Evolutionary conservation across 2,329 filamentous ascomycete species (phyloP).

Genomic region (Paecilomyces sp.): DNA sequence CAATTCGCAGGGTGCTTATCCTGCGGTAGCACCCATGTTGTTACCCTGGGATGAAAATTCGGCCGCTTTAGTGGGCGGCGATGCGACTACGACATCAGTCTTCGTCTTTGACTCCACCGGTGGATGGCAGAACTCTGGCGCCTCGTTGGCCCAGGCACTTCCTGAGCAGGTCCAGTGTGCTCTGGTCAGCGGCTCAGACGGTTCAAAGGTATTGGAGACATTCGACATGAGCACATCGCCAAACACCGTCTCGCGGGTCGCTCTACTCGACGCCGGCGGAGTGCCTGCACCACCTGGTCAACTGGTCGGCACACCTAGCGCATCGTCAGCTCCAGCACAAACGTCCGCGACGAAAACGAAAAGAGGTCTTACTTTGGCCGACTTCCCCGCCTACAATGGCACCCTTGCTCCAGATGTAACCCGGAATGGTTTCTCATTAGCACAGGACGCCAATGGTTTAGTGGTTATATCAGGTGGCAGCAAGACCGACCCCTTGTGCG

Average conservation of each 20-base stretch:
- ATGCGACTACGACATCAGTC: conserved; percentile 57
- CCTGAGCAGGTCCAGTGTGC: conserved; percentile 55
- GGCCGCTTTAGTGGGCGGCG: conserved; percentile 69
- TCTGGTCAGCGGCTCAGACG: conserved; percentile 65
- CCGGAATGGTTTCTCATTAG: conserved; percentile 64
- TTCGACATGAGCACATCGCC: conserved; percentile 71
- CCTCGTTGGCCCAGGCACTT: conserved; percentile 55
- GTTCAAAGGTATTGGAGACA: conserved; percentile 68
- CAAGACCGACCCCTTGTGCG: conserved; percentile 57
- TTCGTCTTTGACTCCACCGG: conserved; percentile 60
- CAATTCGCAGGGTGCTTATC: conserved; percentile 50
- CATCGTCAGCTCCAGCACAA: conserved; percentile 19
- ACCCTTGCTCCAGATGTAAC: conserved; percentile 60
- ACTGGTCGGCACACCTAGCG: conserved; percentile 35
- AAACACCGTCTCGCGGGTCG: conserved; percentile 64
- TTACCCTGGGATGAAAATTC: conserved; percentile 65
- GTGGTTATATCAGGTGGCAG: conserved; percentile 76
- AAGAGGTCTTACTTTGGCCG: conserved; percentile 49
- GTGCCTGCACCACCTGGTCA: conserved; percentile 40
- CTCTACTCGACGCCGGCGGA: conserved; percentile 58
- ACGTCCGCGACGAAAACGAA: conserved; percentile 32
- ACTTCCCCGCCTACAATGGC: conserved; percentile 74
- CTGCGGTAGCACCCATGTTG: conserved; percentile 62
- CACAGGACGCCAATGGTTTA: conserved; percentile 56
- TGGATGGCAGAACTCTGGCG: conserved; percentile 63